A percentile compares a stretch with the other conserved stretches of the same genome.
These are phyloP conservation scores for Marasmius tenuissimus DNA, from an alignment of 1,284 basidiomycete species.

Conservation along the genomic window DNA sequence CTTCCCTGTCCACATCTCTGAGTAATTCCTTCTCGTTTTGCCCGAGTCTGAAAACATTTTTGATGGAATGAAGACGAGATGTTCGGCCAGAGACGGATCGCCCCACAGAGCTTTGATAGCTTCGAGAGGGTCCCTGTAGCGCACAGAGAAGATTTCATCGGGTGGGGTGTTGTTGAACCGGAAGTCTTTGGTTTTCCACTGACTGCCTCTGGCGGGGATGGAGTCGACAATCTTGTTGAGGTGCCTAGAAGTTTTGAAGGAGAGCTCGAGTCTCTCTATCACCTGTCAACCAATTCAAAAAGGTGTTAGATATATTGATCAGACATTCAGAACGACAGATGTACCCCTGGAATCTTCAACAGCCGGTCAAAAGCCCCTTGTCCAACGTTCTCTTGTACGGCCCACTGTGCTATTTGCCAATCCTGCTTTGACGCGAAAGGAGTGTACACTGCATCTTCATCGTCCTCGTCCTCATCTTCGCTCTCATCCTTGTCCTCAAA, in stretches of 20 bases:
- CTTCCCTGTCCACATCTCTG: constrained; percentile 21
- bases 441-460: constrained; percentile 22
- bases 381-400: constrained; percentile 27
- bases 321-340: constrained; percentile 14
- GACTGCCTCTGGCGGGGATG: no score
- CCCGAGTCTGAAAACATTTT: not conserved
- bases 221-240: constrained; percentile 4
- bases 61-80: constrained; percentile 10
- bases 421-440: constrained; percentile 27
- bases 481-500: not conserved
- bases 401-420: constrained; percentile 34
- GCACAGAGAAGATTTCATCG: no score
- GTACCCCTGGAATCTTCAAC: constrained; percentile 12
- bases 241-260: not conserved
- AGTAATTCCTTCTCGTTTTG: constrained; percentile 11
- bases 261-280: constrained; percentile 9
- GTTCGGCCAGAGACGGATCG: constrained; percentile 14
- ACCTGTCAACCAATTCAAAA: no score
- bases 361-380: constrained; percentile 30
- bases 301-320: not conserved
- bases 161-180: constrained; percentile 14
- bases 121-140: constrained; percentile 17
- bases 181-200: constrained; percentile 4
- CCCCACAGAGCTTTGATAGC: constrained; percentile 15
- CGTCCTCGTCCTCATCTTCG: not conserved